These are phyloP conservation scores for Corchorus olitorius DNA, from an alignment of 345 rosid genomes.

Conservation along the genomic window DNA sequence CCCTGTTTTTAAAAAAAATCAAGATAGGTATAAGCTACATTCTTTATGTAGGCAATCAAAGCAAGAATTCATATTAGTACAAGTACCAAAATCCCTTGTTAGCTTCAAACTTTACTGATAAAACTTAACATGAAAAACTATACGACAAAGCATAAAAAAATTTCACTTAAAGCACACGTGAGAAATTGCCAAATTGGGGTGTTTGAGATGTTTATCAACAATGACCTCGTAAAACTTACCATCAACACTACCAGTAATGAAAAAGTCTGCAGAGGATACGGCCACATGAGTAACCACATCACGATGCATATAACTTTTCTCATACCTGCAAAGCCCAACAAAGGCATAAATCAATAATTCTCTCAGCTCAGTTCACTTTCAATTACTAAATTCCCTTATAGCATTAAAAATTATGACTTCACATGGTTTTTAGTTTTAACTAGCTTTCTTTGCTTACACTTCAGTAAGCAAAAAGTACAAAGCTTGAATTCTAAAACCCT, in stretches of 20 bases:
- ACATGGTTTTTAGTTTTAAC: not conserved
- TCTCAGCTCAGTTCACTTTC: not conserved
- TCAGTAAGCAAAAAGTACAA: too few relatives aligned
- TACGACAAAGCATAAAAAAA: not conserved
- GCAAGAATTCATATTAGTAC: not conserved
- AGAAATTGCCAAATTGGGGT: not conserved
- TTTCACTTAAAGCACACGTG: not conserved
- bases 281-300: constrained; percentile 95
- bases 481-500: too few relatives aligned
- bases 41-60: not conserved
- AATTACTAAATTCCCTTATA: not conserved
- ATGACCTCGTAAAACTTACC: constrained; percentile 44
- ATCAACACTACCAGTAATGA: constrained; percentile 87
- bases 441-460: not conserved
- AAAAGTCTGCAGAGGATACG: constrained; percentile 88
- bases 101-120: not conserved
- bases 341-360: not conserved
- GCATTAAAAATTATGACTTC: not conserved
- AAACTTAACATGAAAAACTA: not conserved
- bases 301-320: constrained; percentile 98
- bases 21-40: not conserved
- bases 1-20: constrained; percentile 41
- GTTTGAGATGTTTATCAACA: constrained; percentile 1
- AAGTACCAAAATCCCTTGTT: not conserved
- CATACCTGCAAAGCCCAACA: constrained; percentile 59